Evolutionary conservation across 129 eudicot species (phyloP).

Genomic region (Helianthus annuus): DNA sequence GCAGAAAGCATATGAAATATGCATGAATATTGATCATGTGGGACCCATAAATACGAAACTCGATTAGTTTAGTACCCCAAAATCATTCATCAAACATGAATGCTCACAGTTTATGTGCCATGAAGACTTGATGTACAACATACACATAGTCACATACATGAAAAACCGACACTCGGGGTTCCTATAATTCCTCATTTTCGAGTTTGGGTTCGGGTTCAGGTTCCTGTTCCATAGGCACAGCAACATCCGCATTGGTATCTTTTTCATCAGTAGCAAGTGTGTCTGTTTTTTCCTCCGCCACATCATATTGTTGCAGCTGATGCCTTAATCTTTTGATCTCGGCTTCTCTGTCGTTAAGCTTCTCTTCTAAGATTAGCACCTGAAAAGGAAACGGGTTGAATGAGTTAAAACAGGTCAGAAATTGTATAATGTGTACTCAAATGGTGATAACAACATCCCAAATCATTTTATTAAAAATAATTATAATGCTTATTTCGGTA

Average conservation of each 20-base stretch:
- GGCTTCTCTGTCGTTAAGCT: constrained; percentile 71
- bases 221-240: background rate
- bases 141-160: background rate
- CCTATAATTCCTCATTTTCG: background rate
- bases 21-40: background rate
- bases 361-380: constrained; percentile 80
- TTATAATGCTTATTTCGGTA: background rate
- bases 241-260: constrained; percentile 29
- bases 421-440: background rate
- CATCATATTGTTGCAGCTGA: constrained; percentile 44
- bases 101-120: background rate
- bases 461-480: background rate
- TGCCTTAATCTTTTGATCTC: constrained; percentile 59
- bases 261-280: constrained; percentile 24
- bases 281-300: constrained; percentile 38
- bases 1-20: background rate
- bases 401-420: background rate
- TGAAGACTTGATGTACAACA: background rate
- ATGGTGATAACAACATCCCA: background rate
- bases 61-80: background rate
- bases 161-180: background rate
- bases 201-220: background rate
- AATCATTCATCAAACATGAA: background rate
- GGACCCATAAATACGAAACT: background rate
- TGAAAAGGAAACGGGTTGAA: constrained; percentile 9